Base-by-base conservation (phyloP, 2,329 filamentous ascomycete genomes). In the Cercospora sp. region DNA sequence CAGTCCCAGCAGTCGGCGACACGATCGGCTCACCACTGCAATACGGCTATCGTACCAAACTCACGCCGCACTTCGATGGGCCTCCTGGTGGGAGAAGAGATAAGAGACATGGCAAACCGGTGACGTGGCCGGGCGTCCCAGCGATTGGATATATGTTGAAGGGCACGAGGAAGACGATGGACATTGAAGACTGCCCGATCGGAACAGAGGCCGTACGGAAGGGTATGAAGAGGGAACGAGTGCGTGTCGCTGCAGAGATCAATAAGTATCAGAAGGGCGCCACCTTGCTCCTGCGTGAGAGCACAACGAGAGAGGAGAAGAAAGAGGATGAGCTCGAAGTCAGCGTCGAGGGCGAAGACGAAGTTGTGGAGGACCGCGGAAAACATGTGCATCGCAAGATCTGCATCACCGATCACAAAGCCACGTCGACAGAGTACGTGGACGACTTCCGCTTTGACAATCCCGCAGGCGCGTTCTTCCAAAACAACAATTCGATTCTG, bases 401-500 rank as follows among this genome's bases (percentile, higher is more conserved):
- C 3, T 98, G 92, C 83, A 88, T 97, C 73, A 97, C 94, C 3
- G 89, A 97, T 81, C 88, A 89, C 79, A 97, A 94, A 72, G 90
- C 87, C 71, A 91, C 86, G 61, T 90, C 91, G 3, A 94, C 91
- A 32, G 95, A 99, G 80, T 97, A 96, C 81, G 87, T 99, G 70
- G 92, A 90, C 77, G 82, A 89, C 79, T 95, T 91, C 82, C 84
- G 89, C 77, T 97, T 99, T 82, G 90, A 90, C 79, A 98, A 97
- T 82, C 92, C 91, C 2, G 95, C 95, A 10, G 94, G 94, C 68
- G 89, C 92, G 63, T 99, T 99, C 84, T 99, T 99, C 87, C 95
- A 99, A 79, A 99, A 99, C 85, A 99, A 99, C 86, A 98, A 98
- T 84, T 96, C 93, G 65, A 98, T 99, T 81, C 89, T 99, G 26